A percentile compares a stretch with the other conserved stretches of the same genome.
Evolutionary conservation across 2,329 filamentous ascomycete genomes (phyloP).

Genomic region (Xylariomycetidae sp.): DNA sequence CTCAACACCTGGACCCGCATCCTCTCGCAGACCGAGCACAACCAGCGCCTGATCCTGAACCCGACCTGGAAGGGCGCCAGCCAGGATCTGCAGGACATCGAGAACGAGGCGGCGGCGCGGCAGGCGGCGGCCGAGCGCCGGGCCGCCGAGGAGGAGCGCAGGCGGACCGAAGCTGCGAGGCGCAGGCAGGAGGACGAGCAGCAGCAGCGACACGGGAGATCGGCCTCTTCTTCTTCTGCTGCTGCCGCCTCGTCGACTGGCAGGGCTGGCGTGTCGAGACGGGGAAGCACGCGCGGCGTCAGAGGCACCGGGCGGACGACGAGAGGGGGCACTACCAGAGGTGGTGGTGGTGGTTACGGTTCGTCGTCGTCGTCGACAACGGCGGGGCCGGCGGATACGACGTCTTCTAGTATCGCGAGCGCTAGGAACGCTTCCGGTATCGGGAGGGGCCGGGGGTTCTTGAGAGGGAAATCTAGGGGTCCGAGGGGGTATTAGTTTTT

Average conservation of each 20-base stretch:
- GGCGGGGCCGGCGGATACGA: slow-evolving; percentile 17
- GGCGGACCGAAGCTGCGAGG: slow-evolving; percentile 65
- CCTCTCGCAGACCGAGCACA: slow-evolving; percentile 94
- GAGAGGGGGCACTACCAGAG: slow-evolving; percentile 8
- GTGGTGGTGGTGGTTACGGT: slow-evolving; percentile 9
- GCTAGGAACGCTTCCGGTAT: slow-evolving; percentile 37
- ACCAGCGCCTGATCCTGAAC: slow-evolving; percentile 85
- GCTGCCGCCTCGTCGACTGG: slow-evolving; percentile 8
- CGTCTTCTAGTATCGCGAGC: slow-evolving; percentile 25
- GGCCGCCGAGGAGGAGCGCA: slow-evolving; percentile 72
- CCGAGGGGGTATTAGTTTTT: slow-evolving; percentile 34
- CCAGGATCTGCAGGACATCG: slow-evolving; percentile 79
- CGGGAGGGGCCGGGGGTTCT: slow-evolving; percentile 40
- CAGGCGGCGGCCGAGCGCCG: slow-evolving; percentile 75
- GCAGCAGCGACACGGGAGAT: slow-evolving; percentile 39
- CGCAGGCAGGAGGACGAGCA: slow-evolving; percentile 60
- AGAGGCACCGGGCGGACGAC: slow-evolving; percentile 4
- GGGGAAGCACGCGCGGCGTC: slow-evolving; percentile 6
- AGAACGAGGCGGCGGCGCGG: slow-evolving; percentile 69
- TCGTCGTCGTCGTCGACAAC: slow-evolving; percentile 7
- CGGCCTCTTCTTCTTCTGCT: too few relatives aligned
- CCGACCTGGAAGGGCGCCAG: slow-evolving; percentile 85
- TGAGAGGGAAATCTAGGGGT: slow-evolving; percentile 52
- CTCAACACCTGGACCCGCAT: slow-evolving; percentile 96
- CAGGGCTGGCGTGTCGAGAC: slow-evolving; percentile 6